A percentile compares a stretch with the other conserved stretches of the same genome.
phyloP scores from a whole-genome alignment of 2,329 filamentous ascomycete genomes.

The Byssoonygena ceratinophila region DNA sequence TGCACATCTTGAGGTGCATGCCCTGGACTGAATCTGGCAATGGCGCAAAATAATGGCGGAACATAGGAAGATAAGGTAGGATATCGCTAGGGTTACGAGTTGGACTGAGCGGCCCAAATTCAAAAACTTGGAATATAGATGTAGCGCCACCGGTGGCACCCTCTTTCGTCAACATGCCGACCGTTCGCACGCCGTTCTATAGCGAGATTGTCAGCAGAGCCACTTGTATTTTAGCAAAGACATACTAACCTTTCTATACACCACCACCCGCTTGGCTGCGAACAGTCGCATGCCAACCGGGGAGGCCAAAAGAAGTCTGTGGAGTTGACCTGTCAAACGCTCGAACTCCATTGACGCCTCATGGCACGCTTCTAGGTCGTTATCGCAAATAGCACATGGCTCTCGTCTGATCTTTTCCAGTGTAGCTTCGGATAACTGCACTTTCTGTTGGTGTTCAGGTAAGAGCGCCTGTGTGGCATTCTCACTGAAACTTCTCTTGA shows the following conservation, averaged over 20 bases:
- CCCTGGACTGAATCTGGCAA: conserved; percentile 57
- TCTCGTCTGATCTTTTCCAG: conserved; percentile 83
- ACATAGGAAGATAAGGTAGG: conserved; percentile 66
- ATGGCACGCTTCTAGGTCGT: conserved; percentile 69
- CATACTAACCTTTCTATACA: conserved; percentile 56
- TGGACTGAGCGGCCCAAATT: conserved; percentile 58
- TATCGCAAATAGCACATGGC: conserved; percentile 68
- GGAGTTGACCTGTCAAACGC: conserved; percentile 67
- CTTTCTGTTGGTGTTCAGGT: conserved; percentile 89
- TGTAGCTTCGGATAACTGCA: conserved; percentile 84
- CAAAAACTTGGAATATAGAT: conserved; percentile 66
- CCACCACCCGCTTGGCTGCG: conserved; percentile 60
- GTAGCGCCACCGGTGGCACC: conserved; percentile 56
- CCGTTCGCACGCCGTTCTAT: conserved; percentile 67
- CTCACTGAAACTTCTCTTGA: conserved; percentile 97
- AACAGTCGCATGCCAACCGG: conserved; percentile 75
- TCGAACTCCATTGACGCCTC: conserved; percentile 70
- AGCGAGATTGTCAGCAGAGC: neutral
- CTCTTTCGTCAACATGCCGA: conserved; percentile 68
- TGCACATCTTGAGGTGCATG: conserved; percentile 56
- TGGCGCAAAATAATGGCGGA: conserved; percentile 56
- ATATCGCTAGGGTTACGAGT: conserved; percentile 72
- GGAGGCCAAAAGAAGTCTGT: conserved; percentile 65
- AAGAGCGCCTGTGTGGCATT: conserved; percentile 90
- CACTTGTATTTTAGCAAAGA: neutral